These are phyloP conservation scores for Hemisphaericaspora subhashii DNA, from an alignment of 1,139 yeast genomes.

Conservation along the genomic window DNA sequence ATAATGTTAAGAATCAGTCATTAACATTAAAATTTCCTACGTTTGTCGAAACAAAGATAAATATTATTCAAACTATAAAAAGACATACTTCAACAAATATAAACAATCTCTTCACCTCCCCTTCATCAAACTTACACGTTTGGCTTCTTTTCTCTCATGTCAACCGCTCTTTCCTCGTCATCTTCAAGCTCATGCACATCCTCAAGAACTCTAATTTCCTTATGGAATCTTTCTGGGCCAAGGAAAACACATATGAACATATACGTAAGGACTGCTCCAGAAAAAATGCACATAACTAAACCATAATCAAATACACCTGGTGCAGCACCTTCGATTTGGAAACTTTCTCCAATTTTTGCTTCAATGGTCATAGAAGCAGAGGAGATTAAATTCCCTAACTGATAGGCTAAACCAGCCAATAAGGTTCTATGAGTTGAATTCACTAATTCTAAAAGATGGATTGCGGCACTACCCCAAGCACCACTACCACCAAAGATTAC, in stretches of 20 bases:
- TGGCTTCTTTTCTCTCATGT: neutral
- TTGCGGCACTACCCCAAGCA: slow-evolving; percentile 40
- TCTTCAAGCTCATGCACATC: slow-evolving; percentile 1
- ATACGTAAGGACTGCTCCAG: slow-evolving; percentile 36
- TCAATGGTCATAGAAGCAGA: slow-evolving; percentile 41
- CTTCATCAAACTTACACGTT: slow-evolving; percentile 4
- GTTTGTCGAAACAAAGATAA: no score
- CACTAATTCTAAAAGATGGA: slow-evolving; percentile 37
- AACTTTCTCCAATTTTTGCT: slow-evolving; percentile 31
- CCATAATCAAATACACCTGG: slow-evolving; percentile 31
- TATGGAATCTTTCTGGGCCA: slow-evolving; percentile 37
- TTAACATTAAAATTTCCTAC: no score
- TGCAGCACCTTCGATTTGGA: slow-evolving; percentile 23
- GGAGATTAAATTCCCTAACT: slow-evolving; percentile 39
- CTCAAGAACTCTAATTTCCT: slow-evolving; percentile 14
- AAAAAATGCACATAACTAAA: slow-evolving; percentile 39
- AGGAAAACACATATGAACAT: slow-evolving; percentile 27
- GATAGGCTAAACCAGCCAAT: slow-evolving; percentile 39
- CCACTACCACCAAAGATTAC: slow-evolving; percentile 34
- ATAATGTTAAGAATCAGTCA: no score
- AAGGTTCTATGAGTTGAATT: slow-evolving; percentile 37
- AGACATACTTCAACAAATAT: no score
- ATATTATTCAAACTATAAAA: no score
- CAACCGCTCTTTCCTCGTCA: slow-evolving; percentile 2
- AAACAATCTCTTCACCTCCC: neutral